Evolutionary conservation across 176 grass and related monocot genomes (phyloP), one percentile per base, ranked within the genome.

Genomic region (Ananas comosus): DNA sequence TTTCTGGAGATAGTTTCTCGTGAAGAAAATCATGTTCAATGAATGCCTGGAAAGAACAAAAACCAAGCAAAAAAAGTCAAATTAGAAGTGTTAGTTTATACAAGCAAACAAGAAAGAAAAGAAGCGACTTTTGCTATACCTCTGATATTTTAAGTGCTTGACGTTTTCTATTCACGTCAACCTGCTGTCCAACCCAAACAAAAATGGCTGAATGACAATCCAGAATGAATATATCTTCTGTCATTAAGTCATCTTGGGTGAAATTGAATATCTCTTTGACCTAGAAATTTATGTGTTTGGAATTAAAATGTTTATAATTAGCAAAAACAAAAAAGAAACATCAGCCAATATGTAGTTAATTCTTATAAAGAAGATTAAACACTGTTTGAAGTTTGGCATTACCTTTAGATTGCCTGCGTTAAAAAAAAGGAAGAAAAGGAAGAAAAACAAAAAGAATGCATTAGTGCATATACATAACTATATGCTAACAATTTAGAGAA

Each of bases 231-330:
- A 70, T 74, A 50, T 91, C 92, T 84, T 96, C 92, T 33, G 92
- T 91, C 58, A 66, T 65, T 63, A 96, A 83, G 72, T 96, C 92
- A 79, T 96, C 92, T 81, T 96, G 88, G 24, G 76, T 80, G 76
- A 96, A 96, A 76, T 77, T 96, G 61, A 81, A 89, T 76, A 96
- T 88, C 83, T 96, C 92, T 68, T 84, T 87, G 28, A 73, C 88
- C 92, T 96, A 78, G 68, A 74, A 68, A 74, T 24, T 25, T 49
- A 33, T 76, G 68, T 42, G 7, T 33, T 75, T 28, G 47, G 52
- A 53, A 13, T 18, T 51, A 18, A 29, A 12, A 22, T 53, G 51
- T 24, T 64, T 28, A 29, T n/a, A 17, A 13, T 21, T 9, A 7
- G 12, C 51, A 22, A 58, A 54, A 56, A 54, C 56, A 42, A 42